These are phyloP conservation scores for Suillus brevipes DNA, from an alignment of 768 basidiomycete species.

Conservation along the genomic window DNA sequence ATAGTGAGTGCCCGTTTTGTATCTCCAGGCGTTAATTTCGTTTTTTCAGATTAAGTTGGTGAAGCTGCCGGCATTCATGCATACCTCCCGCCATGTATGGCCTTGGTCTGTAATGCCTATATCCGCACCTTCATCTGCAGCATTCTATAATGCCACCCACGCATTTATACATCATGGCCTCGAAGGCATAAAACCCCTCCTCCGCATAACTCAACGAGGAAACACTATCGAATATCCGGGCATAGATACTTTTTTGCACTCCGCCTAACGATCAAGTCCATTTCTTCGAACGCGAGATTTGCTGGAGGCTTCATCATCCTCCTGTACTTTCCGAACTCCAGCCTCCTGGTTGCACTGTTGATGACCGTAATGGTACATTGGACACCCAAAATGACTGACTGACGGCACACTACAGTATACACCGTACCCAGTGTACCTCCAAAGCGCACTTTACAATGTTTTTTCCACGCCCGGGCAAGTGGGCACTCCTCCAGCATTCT, in stretches of 20 bases:
- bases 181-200: not conserved
- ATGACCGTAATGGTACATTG: not conserved
- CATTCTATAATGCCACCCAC: not conserved
- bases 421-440: not conserved
- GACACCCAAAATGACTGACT: not conserved
- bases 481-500: not conserved
- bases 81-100: not conserved
- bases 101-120: not conserved
- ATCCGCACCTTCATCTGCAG: not conserved
- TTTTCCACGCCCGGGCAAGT: not conserved
- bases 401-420: not conserved
- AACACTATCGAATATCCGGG: not conserved
- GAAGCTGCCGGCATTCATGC: not conserved
- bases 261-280: not conserved
- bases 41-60: not conserved
- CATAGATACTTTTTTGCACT: not conserved
- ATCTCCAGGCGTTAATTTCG: not conserved
- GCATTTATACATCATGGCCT: not conserved
- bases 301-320: not conserved
- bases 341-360: not conserved
- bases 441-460: not conserved
- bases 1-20: not conserved
- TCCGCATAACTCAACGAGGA: not conserved
- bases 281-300: not conserved
- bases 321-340: not conserved